Base-by-base conservation (phyloP, 2,329 filamentous ascomycete species). In the Escovopsis weberi region DNA sequence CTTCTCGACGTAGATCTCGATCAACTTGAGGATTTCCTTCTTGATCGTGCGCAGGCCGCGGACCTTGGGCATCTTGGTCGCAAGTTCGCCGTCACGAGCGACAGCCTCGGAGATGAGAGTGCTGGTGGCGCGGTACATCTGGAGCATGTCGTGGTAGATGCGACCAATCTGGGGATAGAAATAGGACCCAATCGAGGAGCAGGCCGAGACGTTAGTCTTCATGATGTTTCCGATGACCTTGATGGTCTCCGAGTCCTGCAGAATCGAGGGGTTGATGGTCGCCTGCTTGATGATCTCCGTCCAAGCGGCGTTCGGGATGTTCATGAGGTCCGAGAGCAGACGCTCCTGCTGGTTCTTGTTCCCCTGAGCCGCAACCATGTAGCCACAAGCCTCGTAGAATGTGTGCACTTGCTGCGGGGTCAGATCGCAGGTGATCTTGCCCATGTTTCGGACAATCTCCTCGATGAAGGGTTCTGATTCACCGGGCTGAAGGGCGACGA, bases 121-220 rank as follows among this genome's bases (percentile, higher is more conserved):
- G 59, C 89, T 96, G n/a, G 89, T 91, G 35, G 89, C 91, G 41
- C 87, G 83, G 63, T 96, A 98, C 93, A 98, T 98, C 55, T 91
- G 89, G 44, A 98, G 70, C 89, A 98, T 96, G 59, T 98, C 91
- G 52, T 93, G 80, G 62, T 96, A 98, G 53, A 98, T 96, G 44
- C 87, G 82, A 35, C 89, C 91, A 53, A 98, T 94, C 60, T 98
- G 91, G 11, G 91, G 89, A 57, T 94, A 95, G 63, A 98, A 98
- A 65, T 96, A 98, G 41, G 85, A 80, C 32, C 93, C 91, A 45
- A 98, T 91, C 1, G 91, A 96, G 33, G 85, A 85, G 62, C 91
- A 98, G 33, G 91, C 91, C n/a, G 93, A 89, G 4, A 98, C 91
- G 55, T 98, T 98, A 1, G 91, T 98, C 75, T 98, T 98, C 91